These are phyloP conservation scores for Aspergillus spinulosporus DNA, from an alignment of 2,329 filamentous ascomycete species.

Conservation along the genomic window DNA sequence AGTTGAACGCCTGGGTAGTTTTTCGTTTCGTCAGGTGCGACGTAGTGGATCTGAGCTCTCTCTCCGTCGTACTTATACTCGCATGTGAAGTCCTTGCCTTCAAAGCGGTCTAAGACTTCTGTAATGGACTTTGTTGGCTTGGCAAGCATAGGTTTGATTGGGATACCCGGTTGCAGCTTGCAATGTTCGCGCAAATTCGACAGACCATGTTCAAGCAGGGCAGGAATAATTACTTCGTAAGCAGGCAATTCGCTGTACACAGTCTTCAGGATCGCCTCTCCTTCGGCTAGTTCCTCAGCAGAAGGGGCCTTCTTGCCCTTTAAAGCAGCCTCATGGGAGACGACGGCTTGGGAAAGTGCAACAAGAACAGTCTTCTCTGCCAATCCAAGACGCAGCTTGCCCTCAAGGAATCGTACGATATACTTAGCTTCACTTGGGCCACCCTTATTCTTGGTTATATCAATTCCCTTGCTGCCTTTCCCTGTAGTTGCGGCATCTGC, in stretches of 20 bases:
- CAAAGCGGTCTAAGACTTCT: conserved; percentile 94
- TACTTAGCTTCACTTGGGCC: conserved; percentile 94
- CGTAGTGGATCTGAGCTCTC: conserved; percentile 96
- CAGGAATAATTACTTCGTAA: conserved; percentile 91
- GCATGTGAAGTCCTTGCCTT: conserved; percentile 92
- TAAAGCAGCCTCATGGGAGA: conserved; percentile 74
- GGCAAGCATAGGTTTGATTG: conserved; percentile 96
- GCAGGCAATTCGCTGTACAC: conserved; percentile 94
- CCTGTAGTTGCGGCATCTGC: conserved; percentile 72
- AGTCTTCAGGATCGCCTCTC: conserved; percentile 81
- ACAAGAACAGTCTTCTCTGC: conserved; percentile 92
- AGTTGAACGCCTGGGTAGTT: conserved; percentile 65
- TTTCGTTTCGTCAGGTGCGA: conserved; percentile 73
- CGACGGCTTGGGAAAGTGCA: conserved; percentile 82
- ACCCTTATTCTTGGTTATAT: conserved; percentile 89
- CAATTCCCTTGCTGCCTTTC: conserved; percentile 65
- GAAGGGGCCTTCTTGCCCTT: conserved; percentile 68
- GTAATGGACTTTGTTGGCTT: conserved; percentile 98
- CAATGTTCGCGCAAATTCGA: conserved; percentile 78
- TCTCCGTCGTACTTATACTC: conserved; percentile 99
- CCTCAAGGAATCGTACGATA: conserved; percentile 88
- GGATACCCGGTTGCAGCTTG: conserved; percentile 89
- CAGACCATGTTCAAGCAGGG: conserved; percentile 83
- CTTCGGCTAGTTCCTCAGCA: conserved; percentile 75
- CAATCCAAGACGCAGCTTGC: conserved; percentile 86